Evolutionary conservation across 225 moss, liverwort and hornwort species (phyloP).

Genomic region (Physcomitrellopsis africana): DNA sequence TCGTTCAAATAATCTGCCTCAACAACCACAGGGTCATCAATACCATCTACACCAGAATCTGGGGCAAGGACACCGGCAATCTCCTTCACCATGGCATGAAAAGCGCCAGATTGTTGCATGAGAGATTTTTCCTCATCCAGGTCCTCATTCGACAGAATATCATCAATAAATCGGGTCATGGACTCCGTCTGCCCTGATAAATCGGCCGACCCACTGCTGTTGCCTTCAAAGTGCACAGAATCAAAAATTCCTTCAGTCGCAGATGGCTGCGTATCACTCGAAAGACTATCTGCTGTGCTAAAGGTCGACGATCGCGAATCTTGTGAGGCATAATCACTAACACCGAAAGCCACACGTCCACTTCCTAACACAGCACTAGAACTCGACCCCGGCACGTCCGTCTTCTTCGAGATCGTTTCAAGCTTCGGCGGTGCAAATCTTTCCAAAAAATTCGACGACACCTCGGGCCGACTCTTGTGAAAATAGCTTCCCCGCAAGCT

Average conservation of each 20-base stretch:
- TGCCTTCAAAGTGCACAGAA: slow-evolving; percentile 27
- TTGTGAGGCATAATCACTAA: background rate
- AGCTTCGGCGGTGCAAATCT: slow-evolving; percentile 17
- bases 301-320: slow-evolving; percentile 24
- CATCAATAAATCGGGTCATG: slow-evolving; percentile 46
- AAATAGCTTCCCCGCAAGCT: slow-evolving; percentile 22
- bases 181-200: slow-evolving; percentile 40
- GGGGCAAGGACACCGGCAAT: slow-evolving; percentile 47
- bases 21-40: background rate
- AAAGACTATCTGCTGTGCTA: slow-evolving; percentile 14
- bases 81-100: slow-evolving; percentile 54
- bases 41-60: slow-evolving; percentile 7
- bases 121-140: slow-evolving; percentile 38
- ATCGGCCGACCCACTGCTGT: slow-evolving; percentile 33
- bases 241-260: slow-evolving; percentile 23
- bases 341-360: too few relatives aligned
- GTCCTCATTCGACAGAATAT: slow-evolving; percentile 36
- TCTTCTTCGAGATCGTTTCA: slow-evolving; percentile 23
- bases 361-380: background rate
- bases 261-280: slow-evolving; percentile 25
- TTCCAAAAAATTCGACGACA: background rate
- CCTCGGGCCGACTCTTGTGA: slow-evolving; percentile 29
- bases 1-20: slow-evolving; percentile 29
- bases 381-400: slow-evolving; percentile 12
- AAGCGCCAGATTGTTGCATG: slow-evolving; percentile 43